phyloP scores from a whole-genome alignment of 257 asterid species.

The Lycium ferocissimum region DNA sequence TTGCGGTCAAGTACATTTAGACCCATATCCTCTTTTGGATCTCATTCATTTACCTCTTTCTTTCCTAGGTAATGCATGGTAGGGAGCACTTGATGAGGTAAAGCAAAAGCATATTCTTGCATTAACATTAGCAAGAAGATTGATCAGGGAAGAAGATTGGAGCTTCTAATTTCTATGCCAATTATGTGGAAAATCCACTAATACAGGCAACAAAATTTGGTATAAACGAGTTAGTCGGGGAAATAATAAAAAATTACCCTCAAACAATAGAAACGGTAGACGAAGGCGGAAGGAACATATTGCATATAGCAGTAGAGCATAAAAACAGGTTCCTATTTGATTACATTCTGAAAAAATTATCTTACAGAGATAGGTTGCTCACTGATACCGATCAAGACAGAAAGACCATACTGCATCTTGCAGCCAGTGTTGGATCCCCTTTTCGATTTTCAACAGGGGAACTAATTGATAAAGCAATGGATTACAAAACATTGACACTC shows the following conservation, averaged over 20 bases:
- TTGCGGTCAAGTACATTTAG: not conserved
- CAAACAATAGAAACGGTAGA: not conserved
- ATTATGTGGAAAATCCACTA: constrained; percentile 2
- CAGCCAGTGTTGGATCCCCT: constrained; percentile 21
- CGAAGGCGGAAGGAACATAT: constrained; percentile 14
- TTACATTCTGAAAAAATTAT: not conserved
- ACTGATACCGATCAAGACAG: not conserved
- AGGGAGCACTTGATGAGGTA: constrained; percentile 2
- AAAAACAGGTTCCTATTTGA: constrained; percentile 20
- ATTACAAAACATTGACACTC: not conserved
- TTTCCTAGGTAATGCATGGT: constrained; percentile 24
- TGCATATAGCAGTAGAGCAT: constrained; percentile 24
- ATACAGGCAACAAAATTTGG: constrained; percentile 21
- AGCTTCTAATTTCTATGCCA: constrained; percentile 18
- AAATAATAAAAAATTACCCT: constrained; percentile 11
- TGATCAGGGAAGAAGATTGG: constrained; percentile 26
- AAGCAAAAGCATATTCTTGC: constrained; percentile 32
- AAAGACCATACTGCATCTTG: constrained; percentile 36
- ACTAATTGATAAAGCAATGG: not conserved
- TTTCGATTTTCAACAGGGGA: constrained; percentile 8
- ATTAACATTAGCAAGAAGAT: constrained; percentile 26
- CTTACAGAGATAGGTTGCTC: constrained; percentile 17
- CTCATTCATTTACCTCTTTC: not conserved
- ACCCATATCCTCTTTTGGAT: not conserved
- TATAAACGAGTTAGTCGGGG: not conserved